Base-by-base conservation (phyloP, 2,329 filamentous ascomycete species). In the Cryphonectria parasitica region DNA sequence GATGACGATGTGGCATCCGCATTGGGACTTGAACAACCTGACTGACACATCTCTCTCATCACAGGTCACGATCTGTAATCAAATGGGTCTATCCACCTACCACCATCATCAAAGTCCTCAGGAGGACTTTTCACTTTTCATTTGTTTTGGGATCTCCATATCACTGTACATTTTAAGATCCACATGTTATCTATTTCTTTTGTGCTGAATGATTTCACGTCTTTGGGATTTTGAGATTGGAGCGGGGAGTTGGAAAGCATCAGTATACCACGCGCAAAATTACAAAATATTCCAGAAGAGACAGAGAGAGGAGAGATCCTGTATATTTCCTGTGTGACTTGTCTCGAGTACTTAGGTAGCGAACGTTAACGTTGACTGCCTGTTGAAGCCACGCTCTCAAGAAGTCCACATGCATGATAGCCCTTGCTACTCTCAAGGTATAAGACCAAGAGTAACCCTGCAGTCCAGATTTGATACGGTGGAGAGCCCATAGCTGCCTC, bases 41-140 rank as follows among this genome's bases (percentile, higher is more conserved):
- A 58, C 54, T 58, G 15, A 58, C 52, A 31, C 52, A 56, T 56
- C 13, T 36, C 36, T 36, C 36, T 6, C n/a, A 56, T 31, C 54
- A 58, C 54, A 58, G 54, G 54, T 8, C 54, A 58, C 28, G 54
- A 58, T 58, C 54, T 58, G 54, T 58, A 58, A 49, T 28, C 34
- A 58, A 28, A 56, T 15, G 25, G 54, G 19, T 31, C 5, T 7
- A 8, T 11, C 11, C 2, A n/a, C 17, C 45, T n/a, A 58, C 25
- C 54, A 39, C 36, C 36, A 13, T 39, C 5, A 58, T 15, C 28
- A 31, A 34, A 34, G 6, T 19, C 25, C 25, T 34, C 15, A 28
- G 54, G 54, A 54, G 2, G 36, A 11, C 25, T 11, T 15, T 58
- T n/a, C 28, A 11, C 25, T 19, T 17, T 58, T 31, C 28, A 19